Evolutionary conservation across 2,329 filamentous ascomycete genomes (phyloP).

Genomic region (Fusarium sp.): DNA sequence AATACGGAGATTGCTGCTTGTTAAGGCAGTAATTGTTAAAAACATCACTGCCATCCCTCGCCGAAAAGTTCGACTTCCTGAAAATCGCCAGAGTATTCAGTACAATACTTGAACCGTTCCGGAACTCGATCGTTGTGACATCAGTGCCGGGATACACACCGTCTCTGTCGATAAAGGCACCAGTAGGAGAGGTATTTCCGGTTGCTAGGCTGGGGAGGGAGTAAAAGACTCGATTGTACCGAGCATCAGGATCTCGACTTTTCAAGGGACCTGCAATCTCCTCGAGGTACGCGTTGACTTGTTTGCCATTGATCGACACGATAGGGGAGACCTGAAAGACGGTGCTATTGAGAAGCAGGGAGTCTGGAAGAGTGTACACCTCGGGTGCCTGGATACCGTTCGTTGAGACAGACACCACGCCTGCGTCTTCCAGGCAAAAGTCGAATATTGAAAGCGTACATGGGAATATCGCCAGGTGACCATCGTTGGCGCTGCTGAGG

Average conservation of each 20-base stretch:
- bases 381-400: not conserved
- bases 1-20: not conserved
- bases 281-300: not conserved
- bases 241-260: conserved; percentile 1
- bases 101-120: not conserved
- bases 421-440: not conserved
- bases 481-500: not conserved
- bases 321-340: not conserved
- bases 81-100: not conserved
- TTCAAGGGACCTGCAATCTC: not conserved
- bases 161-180: not conserved
- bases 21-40: not conserved
- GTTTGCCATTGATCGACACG: not conserved
- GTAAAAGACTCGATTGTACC: conserved; percentile 3
- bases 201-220: not conserved
- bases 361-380: not conserved
- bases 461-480: not conserved
- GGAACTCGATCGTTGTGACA: not conserved
- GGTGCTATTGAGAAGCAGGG: not conserved
- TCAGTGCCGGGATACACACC: not conserved
- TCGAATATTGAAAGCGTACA: not conserved
- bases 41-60: not conserved
- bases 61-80: not conserved
- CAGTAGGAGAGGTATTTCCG: not conserved
- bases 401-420: not conserved